Evolutionary conservation across 2,329 filamentous ascomycete genomes (phyloP).

Genomic region (Fusarium tuaranense): DNA sequence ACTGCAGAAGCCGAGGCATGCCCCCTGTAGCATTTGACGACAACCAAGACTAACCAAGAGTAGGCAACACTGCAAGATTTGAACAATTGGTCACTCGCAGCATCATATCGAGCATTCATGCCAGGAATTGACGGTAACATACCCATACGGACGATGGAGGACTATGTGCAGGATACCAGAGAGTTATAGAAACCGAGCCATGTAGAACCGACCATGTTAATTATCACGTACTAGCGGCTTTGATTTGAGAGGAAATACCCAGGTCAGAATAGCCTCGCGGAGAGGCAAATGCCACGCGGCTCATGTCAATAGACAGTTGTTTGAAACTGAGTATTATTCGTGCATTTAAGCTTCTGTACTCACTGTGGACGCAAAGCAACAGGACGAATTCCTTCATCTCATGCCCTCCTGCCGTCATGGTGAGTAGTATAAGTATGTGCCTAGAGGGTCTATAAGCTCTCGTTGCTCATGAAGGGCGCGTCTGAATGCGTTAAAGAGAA

Average conservation of each 20-base stretch:
- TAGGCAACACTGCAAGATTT: not conserved
- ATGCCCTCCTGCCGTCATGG: not conserved
- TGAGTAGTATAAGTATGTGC: too few relatives aligned
- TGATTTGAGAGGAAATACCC: not conserved
- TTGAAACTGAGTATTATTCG: not conserved
- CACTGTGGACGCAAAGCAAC: not conserved
- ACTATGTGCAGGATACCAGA: not conserved
- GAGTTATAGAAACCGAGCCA: too few relatives aligned
- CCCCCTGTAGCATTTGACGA: not conserved
- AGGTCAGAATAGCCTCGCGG: not conserved
- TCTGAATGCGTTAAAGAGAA: not conserved
- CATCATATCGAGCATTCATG: slow-evolving; percentile 22
- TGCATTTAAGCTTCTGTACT: not conserved
- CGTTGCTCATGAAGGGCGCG: not conserved
- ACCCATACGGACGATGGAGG: slow-evolving; percentile 7
- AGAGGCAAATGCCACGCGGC: not conserved
- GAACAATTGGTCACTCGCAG: slow-evolving; percentile 18
- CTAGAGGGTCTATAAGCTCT: not conserved
- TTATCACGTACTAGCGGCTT: not conserved
- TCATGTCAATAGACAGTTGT: not conserved
- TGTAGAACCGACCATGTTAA: not conserved
- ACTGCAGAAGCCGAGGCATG: slow-evolving; percentile 19
- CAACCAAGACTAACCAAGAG: not conserved
- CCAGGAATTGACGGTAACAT: slow-evolving; percentile 26
- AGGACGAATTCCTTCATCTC: not conserved